These are phyloP conservation scores for Microbotryum intermedium DNA, from an alignment of 1,284 basidiomycete genomes.

Conservation along the genomic window DNA sequence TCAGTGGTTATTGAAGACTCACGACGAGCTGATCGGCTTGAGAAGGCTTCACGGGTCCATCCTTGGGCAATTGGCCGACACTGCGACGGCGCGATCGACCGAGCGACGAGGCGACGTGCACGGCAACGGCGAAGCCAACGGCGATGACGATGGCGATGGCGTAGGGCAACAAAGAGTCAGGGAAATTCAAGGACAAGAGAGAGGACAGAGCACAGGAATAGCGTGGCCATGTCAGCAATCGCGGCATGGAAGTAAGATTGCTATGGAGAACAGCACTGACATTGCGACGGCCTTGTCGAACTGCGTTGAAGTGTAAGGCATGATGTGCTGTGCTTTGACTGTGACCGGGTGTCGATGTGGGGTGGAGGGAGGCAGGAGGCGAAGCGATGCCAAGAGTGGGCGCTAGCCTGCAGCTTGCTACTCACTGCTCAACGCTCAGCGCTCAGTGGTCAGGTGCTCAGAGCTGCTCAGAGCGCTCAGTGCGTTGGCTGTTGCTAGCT, in stretches of 20 bases:
- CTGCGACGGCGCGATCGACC: not conserved
- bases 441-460: too few relatives aligned
- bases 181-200: not conserved
- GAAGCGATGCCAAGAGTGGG: too few relatives aligned
- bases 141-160: not conserved
- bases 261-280: too few relatives aligned
- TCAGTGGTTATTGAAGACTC: conserved; percentile 22
- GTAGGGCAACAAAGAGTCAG: not conserved
- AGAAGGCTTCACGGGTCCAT: conserved; percentile 67
- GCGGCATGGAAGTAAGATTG: too few relatives aligned
- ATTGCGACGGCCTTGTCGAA: conserved; percentile 68
- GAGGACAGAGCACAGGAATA: conserved; percentile 14
- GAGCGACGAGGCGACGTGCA: not conserved
- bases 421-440: too few relatives aligned
- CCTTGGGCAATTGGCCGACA: conserved; percentile 54
- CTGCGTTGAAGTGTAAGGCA: conserved; percentile 48
- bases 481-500: too few relatives aligned
- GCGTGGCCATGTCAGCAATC: conserved; percentile 41
- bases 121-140: not conserved
- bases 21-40: conserved; percentile 65
- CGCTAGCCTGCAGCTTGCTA: too few relatives aligned
- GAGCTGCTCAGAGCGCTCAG: too few relatives aligned
- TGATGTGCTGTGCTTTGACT: too few relatives aligned
- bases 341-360: too few relatives aligned
- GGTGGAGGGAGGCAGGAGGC: too few relatives aligned